Percentiles rank a stretch among this genome's conserved stretches.
Evolutionary conservation across 2,329 filamentous ascomycete genomes (phyloP).

Genomic region (Sporothrix schenckii): DNA sequence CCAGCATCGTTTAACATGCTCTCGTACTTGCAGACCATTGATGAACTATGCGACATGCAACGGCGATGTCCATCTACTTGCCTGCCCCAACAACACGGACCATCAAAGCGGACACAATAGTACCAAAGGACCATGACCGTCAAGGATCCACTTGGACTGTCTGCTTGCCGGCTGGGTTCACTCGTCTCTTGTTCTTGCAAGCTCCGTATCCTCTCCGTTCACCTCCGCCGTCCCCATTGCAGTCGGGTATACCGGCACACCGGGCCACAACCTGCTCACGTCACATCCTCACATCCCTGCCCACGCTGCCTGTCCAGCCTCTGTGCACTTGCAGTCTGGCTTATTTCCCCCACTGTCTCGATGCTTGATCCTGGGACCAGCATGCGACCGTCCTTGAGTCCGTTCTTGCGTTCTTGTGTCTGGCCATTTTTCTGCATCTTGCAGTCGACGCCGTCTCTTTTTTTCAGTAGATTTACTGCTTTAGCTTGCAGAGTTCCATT

Average conservation of each 20-base stretch:
- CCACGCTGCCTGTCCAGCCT: background rate
- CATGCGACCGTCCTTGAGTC: background rate
- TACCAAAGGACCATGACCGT: background rate
- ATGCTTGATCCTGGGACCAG: constrained; percentile 19
- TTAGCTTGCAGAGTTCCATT: background rate
- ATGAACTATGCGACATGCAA: background rate
- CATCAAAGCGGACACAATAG: background rate
- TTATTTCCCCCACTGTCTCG: background rate
- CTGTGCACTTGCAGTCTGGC: background rate
- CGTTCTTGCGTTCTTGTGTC: no score
- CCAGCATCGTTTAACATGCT: background rate
- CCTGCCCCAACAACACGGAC: background rate
- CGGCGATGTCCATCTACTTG: background rate
- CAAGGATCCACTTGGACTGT: constrained; percentile 11
- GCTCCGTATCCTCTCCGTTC: background rate
- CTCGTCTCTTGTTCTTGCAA: background rate
- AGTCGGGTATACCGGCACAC: constrained; percentile 26
- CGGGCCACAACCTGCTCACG: background rate
- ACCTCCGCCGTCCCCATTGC: background rate
- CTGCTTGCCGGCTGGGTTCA: background rate
- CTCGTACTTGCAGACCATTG: background rate
- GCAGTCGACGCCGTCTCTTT: constrained; percentile 3
- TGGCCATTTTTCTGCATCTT: background rate
- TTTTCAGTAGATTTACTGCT: background rate
- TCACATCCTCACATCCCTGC: background rate